Base-by-base conservation (phyloP, 139 green algal species). In the Nannochloris sp. region DNA sequence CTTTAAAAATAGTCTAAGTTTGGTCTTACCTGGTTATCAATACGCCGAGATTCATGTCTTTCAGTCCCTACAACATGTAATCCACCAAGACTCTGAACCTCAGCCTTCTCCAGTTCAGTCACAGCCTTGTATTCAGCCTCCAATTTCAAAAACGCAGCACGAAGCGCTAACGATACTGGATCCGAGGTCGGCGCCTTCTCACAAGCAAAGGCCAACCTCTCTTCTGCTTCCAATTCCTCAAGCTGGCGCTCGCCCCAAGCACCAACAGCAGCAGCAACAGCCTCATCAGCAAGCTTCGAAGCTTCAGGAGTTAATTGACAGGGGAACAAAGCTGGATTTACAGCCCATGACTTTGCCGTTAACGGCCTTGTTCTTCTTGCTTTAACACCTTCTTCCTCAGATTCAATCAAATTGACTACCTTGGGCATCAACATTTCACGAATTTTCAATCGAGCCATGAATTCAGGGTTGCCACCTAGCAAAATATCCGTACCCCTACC, bases 401-500 rank as follows among this genome's bases (percentile, higher is more conserved):
- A 4, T 33, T 78, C 77, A 23, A 81, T 65, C 53, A 70, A 59
- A 54, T 57, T 78, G 36, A 84, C 79, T 25, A 85, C 75, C 36
- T 85, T 65, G 4, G 93, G 93, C 77, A 99, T 87, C 27, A 98
- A 80, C 63, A 88, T 64, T 79, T 97, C 92, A 2, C 90, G 71
- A 67, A 99, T 76, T 81, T 96, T 97, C 19, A 99, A 77, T 19
- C 86, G 72, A 4, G 91, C 87, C 87, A 93, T 93, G 75, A 88
- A 93, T 63, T 91, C 82, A 8, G 93, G 62, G 67, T 97, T 97
- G 54, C 94, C 94, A 1, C 92, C 94, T 54, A 99, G 82, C 59
- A 98, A 74, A 75, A 99, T 99, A 76, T 99, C 93, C 2, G 94
- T 99, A 54, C 94, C 94, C 31, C 94, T 77, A 3, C 93, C 94